Evolutionary conservation across 805 yeast species (phyloP).

Genomic region (Cyberlindnera japonica): DNA sequence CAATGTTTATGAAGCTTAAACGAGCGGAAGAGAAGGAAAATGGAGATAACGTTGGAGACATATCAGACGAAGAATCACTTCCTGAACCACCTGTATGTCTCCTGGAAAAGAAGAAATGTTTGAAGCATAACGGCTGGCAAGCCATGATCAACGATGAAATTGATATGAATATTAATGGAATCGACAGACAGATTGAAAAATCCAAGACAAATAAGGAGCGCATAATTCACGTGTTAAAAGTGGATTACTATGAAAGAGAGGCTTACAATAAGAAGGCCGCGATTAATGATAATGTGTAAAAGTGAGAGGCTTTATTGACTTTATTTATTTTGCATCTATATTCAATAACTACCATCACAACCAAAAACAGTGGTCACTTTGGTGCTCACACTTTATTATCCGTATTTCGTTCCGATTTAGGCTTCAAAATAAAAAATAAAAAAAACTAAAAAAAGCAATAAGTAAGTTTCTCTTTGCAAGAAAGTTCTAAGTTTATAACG

Average conservation of each 20-base stretch:
- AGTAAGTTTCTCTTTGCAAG: too few relatives aligned
- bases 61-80: not conserved
- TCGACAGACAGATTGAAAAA: slow-evolving; percentile 19
- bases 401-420: too few relatives aligned
- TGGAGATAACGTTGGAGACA: slow-evolving; percentile 5
- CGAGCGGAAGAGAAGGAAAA: slow-evolving; percentile 3
- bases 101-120: slow-evolving; percentile 52
- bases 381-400: too few relatives aligned
- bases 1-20: slow-evolving; percentile 4
- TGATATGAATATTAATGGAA: slow-evolving; percentile 30
- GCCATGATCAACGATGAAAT: slow-evolving; percentile 34
- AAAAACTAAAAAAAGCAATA: too few relatives aligned
- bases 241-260: slow-evolving; percentile 32
- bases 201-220: slow-evolving; percentile 29
- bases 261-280: slow-evolving; percentile 1
- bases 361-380: too few relatives aligned
- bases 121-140: slow-evolving; percentile 51
- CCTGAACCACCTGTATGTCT: slow-evolving; percentile 37
- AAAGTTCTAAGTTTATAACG: too few relatives aligned
- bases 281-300: not conserved
- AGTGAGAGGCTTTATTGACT: not conserved
- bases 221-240: slow-evolving; percentile 36
- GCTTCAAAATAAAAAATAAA: too few relatives aligned
- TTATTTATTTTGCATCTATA: not conserved
- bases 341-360: too few relatives aligned